phyloP scores from a whole-genome alignment of 805 yeast genomes.

The Candida pini region DNA sequence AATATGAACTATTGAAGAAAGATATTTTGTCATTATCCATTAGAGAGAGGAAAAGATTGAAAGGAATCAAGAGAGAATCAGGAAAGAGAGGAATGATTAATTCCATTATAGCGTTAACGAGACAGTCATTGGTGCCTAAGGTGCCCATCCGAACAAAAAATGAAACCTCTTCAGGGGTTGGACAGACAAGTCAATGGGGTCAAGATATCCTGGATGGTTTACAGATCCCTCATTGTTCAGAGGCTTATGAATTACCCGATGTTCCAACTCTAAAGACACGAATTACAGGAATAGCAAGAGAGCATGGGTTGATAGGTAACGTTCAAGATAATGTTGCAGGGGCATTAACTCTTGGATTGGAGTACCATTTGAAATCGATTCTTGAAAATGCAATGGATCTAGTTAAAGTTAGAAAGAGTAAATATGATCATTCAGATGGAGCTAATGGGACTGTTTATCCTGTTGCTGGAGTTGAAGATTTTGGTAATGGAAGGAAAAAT shows the following conservation, averaged over 20 bases:
- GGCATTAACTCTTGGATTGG: conserved; percentile 72
- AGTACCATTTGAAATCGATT: conserved; percentile 67
- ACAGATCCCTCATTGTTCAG: conserved; percentile 74
- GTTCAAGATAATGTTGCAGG: conserved; percentile 78
- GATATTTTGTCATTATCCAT: conserved; percentile 83
- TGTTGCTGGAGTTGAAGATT: neutral
- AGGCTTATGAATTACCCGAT: conserved; percentile 79
- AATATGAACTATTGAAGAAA: conserved; percentile 75
- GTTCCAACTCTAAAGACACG: conserved; percentile 58
- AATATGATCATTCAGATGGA: conserved; percentile 26
- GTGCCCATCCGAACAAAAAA: conserved; percentile 63
- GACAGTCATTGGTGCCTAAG: conserved; percentile 74
- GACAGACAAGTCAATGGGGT: conserved; percentile 72
- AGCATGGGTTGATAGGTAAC: conserved; percentile 80
- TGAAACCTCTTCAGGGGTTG: conserved; percentile 12
- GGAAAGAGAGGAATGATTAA: conserved; percentile 73
- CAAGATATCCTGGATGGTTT: conserved; percentile 87
- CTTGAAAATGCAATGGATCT: conserved; percentile 72
- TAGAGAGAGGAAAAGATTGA: conserved; percentile 78
- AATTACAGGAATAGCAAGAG: conserved; percentile 79
- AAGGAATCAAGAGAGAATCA: conserved; percentile 74
- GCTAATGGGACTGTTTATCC: conserved; percentile 4
- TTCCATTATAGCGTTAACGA: conserved; percentile 61
- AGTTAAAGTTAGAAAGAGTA: conserved; percentile 53
- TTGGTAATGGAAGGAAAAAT: conserved; percentile 16